Base-by-base conservation (phyloP, 2,329 filamentous ascomycete species). In the Fusarium caatingaense region DNA sequence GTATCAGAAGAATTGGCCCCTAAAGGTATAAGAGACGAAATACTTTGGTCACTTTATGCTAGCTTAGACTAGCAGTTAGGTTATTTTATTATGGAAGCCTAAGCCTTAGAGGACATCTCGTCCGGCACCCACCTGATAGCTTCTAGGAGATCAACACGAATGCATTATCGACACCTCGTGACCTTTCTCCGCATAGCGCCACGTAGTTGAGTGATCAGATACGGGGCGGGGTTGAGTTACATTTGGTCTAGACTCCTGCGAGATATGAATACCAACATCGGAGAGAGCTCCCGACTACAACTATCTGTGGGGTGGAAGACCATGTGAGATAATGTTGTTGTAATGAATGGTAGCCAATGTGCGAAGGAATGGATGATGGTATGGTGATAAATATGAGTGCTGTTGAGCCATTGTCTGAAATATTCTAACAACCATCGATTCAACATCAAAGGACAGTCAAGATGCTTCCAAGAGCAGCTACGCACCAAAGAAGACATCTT, bases 131-230 rank as follows among this genome's bases (percentile, higher is more conserved):
- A 10, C 10, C 25, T 27, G 25, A 15, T 47, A 28, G 53, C 59
- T 37, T 62, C 51, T 56, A 25, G 18, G 40, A 50, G 54, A 57
- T 71, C 49, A 55, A 45, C 60, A 48, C 41, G n/a, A 25, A 50
- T 68, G 61, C 58, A 67, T 64, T 41, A 60, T 56, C 51, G 37
- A 21, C 16, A 16, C 56, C 69, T 34, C 30, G 48, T 73, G 71
- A 73, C 49, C 50, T n/a, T 37, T 51, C 44, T 57, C 51, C 41
- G 59, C 67, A 49, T 60, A 58, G 15, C 49, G 66, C 59, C 66
- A 61, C 50, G 44, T 50, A 48, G 23, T 48, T 16, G 37, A 37
- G 11, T 34, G n/a, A 18, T 21, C 8, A 8, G 15, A 21, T 21
- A 44, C 27, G 28, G 47, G 27, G 59, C n/a, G 32, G 32, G 21